phyloP scores from a whole-genome alignment of 148 eudicot genomes.

The Rhododendron ovatum region DNA sequence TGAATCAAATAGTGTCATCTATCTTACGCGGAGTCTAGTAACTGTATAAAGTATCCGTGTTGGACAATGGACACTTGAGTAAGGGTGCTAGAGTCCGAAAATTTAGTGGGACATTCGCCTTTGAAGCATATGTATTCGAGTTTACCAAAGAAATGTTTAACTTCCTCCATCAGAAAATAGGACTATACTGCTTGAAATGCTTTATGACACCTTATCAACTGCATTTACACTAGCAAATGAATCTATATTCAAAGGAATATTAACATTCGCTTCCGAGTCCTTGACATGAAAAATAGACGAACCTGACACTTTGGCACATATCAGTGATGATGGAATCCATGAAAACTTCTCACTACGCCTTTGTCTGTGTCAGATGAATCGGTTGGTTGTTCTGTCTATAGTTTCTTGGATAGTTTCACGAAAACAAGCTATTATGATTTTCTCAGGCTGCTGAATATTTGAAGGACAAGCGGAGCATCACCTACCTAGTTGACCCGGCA shows the following conservation, averaged over 20 bases:
- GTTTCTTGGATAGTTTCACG: background rate
- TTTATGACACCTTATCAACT: background rate
- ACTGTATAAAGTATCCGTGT: background rate
- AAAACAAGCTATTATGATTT: background rate
- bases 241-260: background rate
- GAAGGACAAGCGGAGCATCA: constrained; percentile 32
- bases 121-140: background rate
- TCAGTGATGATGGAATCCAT: background rate
- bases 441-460: constrained; percentile 51
- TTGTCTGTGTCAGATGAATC: background rate
- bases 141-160: background rate
- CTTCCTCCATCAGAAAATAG: background rate
- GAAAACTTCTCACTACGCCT: background rate
- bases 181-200: background rate
- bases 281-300: background rate
- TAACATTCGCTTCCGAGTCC: background rate
- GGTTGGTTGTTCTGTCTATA: background rate
- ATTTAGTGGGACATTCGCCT: background rate
- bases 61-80: background rate
- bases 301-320: background rate
- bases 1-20: background rate
- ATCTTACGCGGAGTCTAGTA: background rate
- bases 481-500: constrained; percentile 52
- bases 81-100: background rate
- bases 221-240: background rate